phyloP scores from a whole-genome alignment of 2,329 filamentous ascomycete genomes.

The Ceratocystiopsis minuta region DNA sequence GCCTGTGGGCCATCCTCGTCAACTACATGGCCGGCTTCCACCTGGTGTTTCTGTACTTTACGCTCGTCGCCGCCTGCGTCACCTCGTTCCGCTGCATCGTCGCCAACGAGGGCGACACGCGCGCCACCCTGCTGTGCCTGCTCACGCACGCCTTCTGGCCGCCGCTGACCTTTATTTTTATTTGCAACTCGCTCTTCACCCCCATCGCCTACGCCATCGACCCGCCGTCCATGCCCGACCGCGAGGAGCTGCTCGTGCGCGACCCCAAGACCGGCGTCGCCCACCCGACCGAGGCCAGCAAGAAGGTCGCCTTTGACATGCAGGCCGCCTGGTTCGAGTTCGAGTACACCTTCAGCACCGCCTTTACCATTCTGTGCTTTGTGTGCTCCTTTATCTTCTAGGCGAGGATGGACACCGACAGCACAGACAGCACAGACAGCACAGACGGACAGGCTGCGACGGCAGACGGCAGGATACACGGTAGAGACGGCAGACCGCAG shows the following conservation, averaged over 20 bases:
- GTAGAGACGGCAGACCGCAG: too few relatives aligned
- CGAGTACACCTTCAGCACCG: constrained; percentile 32
- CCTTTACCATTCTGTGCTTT: constrained; percentile 32
- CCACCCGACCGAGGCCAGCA: constrained; percentile 23
- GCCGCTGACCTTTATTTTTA: constrained; percentile 37
- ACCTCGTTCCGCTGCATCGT: constrained; percentile 24
- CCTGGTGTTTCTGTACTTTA: constrained; percentile 7
- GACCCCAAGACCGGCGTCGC: constrained; percentile 35
- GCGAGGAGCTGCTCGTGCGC: constrained; percentile 36
- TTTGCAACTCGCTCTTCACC: constrained; percentile 35
- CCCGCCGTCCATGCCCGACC: constrained; percentile 37
- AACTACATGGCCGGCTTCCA: constrained; percentile 34
- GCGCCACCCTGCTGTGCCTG: constrained; percentile 33
- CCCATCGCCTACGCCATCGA: constrained; percentile 43
- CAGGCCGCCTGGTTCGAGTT: constrained; percentile 38
- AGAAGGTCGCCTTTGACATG: constrained; percentile 30
- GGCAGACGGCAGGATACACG: too few relatives aligned
- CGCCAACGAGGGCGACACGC: constrained; percentile 29
- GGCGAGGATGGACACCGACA: too few relatives aligned
- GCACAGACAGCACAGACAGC: too few relatives aligned
- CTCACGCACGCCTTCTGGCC: constrained; percentile 46
- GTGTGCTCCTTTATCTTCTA: constrained; percentile 14
- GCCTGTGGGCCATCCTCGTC: constrained; percentile 34
- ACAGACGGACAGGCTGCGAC: too few relatives aligned
- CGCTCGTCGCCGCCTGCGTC: constrained; percentile 31